Base-by-base conservation (phyloP, 352 stramenopile genomes). In the Globisporangium megalacanthum region DNA sequence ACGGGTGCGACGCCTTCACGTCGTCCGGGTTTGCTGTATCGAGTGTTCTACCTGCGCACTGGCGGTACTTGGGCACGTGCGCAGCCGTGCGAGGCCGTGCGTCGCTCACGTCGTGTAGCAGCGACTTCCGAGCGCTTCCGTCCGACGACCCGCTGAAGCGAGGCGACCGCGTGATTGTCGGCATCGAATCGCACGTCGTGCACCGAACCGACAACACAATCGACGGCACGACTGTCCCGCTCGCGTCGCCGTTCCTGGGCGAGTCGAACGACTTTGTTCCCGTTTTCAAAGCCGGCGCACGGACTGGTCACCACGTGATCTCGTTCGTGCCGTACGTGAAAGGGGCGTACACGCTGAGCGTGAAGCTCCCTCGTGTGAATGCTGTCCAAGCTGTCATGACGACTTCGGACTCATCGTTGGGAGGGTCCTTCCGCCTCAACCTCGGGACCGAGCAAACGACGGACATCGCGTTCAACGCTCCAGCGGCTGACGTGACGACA, bases 321-420 rank as follows among this genome's bases (percentile, higher is more conserved):
- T 85, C 77, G 31, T 97, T 97, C 71, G 89, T 89, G 20, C 92
- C 93, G 0, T 79, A 87, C 20, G 86, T 98, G 19, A 91, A 94
- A 56, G 95, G 95, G 5, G 71, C 68, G 31, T 98, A 98, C 68
- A 54, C 76, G 19, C 65, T 98, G 17, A 84, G 79, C 42, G 88
- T 98, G 2, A 75, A 72, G 42, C 58, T 95, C 4, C 86, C 88
- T n/a, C 65, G 67, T 0, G 64, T 96, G 6, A 45, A 76, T 45
- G 86, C 91, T 54, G 81, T 97, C 6, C 78, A 95, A 37, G 65
- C 68, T 22, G 69, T 98, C 25, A 76, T 61, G 6, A 86, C 76
- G 3, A 47, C 49, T 6, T 62, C 72, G 0, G 70, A 83, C 50
- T 79, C 75, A 17, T 61, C 70, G 11, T 58, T 96, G 3, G 73